Evolutionary conservation across 768 basidiomycete genomes (phyloP), one percentile per base, ranked within the genome.

Genomic region (Suillus brevipes): DNA sequence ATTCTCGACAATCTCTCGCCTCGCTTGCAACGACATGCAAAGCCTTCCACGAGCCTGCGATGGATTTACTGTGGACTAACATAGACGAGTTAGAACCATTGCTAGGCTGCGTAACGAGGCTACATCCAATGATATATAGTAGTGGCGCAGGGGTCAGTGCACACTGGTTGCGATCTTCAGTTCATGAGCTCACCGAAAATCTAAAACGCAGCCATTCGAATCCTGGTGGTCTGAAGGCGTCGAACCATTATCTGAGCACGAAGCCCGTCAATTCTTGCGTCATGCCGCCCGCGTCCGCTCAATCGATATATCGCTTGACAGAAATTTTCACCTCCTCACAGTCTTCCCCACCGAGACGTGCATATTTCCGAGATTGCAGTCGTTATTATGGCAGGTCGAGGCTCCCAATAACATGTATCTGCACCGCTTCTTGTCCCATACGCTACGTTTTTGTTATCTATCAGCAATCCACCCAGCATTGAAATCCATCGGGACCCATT

Each of bases 1-100:
- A n/a, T 6, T n/a, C 31, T 34, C 31, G 6, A 55, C 53, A 34
- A 55, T 55, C 20, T 36, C 53, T 55, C 4, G 20, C 34, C 13
- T 34, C 53, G 12, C 53, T 55, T 34, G 53, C 53, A 55, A 13
- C 20, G 53, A 55, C 53, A 55, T 34, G 52, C 52, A 53, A 53
- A 34, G 31, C 10, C 31, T 53, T 31, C 18, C 9, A 53, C 31
- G 52, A 53, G 10, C 52, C 52, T 34, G 52, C 52, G 16, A 53
- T 53, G 28, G 52, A 53, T 34, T 53, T 34, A 3, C 52, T 53
- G 18, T 20, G 31, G 31, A 31, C 52, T 12, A 31, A 53, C 18
- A 20, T 53, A 31, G 52, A 31, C 4, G 52, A 53, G 31, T 20
- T 53, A 34, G 31, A 53, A 31, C 31, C 31, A 53, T 31, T 53